phyloP scores from a whole-genome alignment of 2,329 filamentous ascomycete species.

The Knufia fluminis region DNA sequence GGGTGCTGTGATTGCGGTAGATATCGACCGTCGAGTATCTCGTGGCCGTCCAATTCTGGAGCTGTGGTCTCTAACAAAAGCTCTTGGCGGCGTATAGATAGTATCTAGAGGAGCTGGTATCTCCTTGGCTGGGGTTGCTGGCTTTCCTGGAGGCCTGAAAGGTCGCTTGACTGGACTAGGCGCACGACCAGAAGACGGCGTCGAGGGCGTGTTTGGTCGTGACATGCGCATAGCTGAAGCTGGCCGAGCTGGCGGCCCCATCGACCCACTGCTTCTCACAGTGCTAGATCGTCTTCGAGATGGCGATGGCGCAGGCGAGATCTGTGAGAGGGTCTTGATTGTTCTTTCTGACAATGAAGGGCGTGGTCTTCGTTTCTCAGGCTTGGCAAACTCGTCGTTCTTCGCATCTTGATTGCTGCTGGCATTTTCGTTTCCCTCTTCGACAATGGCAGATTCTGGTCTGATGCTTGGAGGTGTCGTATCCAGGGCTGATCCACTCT shows the following conservation, averaged over 20 bases:
- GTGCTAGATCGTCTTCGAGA: slow-evolving; percentile 58
- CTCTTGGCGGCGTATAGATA: slow-evolving; percentile 20
- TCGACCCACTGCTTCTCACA: slow-evolving; percentile 55
- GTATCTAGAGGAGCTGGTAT: slow-evolving; percentile 13
- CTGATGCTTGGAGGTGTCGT: slow-evolving; percentile 21
- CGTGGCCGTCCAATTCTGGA: slow-evolving; percentile 15
- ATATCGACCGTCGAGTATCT: neutral
- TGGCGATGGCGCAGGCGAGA: slow-evolving; percentile 68
- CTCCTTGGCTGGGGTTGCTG: slow-evolving; percentile 17
- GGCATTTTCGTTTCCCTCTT: slow-evolving; percentile 20
- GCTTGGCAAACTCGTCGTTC: slow-evolving; percentile 9
- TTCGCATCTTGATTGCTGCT: neutral
- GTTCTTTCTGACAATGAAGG: slow-evolving; percentile 72
- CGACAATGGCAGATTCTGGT: slow-evolving; percentile 15
- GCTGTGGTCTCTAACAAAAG: slow-evolving; percentile 17
- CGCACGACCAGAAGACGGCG: slow-evolving; percentile 11
- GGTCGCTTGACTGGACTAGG: slow-evolving; percentile 17
- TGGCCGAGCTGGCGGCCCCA: slow-evolving; percentile 54
- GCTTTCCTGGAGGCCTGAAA: slow-evolving; percentile 18
- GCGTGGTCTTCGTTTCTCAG: slow-evolving; percentile 25
- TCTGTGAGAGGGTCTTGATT: slow-evolving; percentile 68
- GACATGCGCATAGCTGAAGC: slow-evolving; percentile 45
- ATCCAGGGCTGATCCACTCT: slow-evolving; percentile 9
- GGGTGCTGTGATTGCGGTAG: neutral
- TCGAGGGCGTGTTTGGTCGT: slow-evolving; percentile 7